These are phyloP conservation scores for Botryotinia globosa DNA, from an alignment of 2,329 filamentous ascomycete genomes.

Conservation along the genomic window DNA sequence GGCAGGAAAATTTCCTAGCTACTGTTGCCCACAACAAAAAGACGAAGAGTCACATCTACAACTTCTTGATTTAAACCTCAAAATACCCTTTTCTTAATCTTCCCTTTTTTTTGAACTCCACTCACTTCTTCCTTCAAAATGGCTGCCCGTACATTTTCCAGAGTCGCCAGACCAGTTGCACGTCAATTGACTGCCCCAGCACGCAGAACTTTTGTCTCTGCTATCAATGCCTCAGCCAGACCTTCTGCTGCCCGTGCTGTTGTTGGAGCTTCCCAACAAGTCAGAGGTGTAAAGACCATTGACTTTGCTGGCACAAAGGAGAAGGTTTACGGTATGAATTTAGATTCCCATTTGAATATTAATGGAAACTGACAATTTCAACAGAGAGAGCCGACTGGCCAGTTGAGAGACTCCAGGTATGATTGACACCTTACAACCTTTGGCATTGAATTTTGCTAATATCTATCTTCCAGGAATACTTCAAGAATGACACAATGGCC, in stretches of 20 bases:
- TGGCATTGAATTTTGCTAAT: slow-evolving; percentile 26
- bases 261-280: slow-evolving; percentile 48
- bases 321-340: slow-evolving; percentile 77
- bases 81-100: slow-evolving; percentile 16
- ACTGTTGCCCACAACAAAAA: slow-evolving; percentile 15
- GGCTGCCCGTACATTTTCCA: slow-evolving; percentile 73
- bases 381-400: slow-evolving; percentile 98
- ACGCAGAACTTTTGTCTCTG: slow-evolving; percentile 61
- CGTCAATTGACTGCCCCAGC: slow-evolving; percentile 62
- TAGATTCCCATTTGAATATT: neutral
- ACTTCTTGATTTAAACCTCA: slow-evolving; percentile 17
- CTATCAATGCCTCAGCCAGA: slow-evolving; percentile 54
- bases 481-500: slow-evolving; percentile 99
- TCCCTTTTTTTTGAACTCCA: slow-evolving; percentile 23
- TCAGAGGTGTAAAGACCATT: slow-evolving; percentile 94
- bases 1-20: slow-evolving; percentile 11
- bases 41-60: slow-evolving; percentile 13
- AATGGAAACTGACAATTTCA: slow-evolving; percentile 31
- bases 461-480: slow-evolving; percentile 71
- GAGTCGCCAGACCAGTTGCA: slow-evolving; percentile 62
- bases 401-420: slow-evolving; percentile 92
- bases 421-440: slow-evolving; percentile 36
- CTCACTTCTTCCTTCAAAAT: slow-evolving; percentile 49
- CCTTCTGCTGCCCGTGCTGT: slow-evolving; percentile 50
- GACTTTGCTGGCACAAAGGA: slow-evolving; percentile 95